Conservation (phyloP, 306 rosid genomes). For the Malus orientalis region DNA sequence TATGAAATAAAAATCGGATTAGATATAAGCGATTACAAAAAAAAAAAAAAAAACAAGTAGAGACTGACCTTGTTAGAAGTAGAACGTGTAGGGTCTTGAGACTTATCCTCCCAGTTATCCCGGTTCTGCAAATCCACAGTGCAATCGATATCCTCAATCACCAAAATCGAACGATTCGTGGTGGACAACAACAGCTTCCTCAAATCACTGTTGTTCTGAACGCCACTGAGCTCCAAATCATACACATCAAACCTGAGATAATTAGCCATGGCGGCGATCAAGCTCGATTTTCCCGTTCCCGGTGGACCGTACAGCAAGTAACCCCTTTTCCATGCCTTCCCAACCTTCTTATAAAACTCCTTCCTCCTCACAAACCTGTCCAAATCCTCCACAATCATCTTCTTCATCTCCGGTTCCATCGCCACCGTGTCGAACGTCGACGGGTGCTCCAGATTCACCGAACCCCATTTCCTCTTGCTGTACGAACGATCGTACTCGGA, state of each 20-base stretch:
- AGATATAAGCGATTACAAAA: too few species aligned
- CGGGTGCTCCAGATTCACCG: slow-evolving; percentile 32
- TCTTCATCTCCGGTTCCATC: slow-evolving; percentile 27
- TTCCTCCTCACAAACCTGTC: slow-evolving; percentile 29
- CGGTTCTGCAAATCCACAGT: not conserved
- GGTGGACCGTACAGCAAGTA: slow-evolving; percentile 40
- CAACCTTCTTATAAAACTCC: slow-evolving; percentile 33
- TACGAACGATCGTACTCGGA: not conserved
- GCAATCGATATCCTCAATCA: slow-evolving; percentile 42
- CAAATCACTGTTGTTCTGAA: slow-evolving; percentile 17
- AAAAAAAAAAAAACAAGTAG: too few species aligned
- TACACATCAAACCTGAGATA: slow-evolving; percentile 32
- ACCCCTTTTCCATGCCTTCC: slow-evolving; percentile 47
- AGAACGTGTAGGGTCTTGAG: too few species aligned
- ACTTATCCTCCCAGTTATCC: not conserved
- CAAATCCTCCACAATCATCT: slow-evolving; percentile 15
- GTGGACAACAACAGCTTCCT: slow-evolving; percentile 20
- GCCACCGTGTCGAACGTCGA: slow-evolving; percentile 34
- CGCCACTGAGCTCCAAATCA: slow-evolving; percentile 26
- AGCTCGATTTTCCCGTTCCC: slow-evolving; percentile 34
- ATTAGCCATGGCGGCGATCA: slow-evolving; percentile 47
- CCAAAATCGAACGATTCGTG: slow-evolving; percentile 32
- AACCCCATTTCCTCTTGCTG: slow-evolving; percentile 8
- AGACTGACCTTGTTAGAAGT: not conserved
- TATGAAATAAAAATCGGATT: too few species aligned